A percentile compares a stretch with the other conserved stretches of the same genome.
phyloP scores from a whole-genome alignment of 176 grass and related monocot genomes.

The Ananas comosus region DNA sequence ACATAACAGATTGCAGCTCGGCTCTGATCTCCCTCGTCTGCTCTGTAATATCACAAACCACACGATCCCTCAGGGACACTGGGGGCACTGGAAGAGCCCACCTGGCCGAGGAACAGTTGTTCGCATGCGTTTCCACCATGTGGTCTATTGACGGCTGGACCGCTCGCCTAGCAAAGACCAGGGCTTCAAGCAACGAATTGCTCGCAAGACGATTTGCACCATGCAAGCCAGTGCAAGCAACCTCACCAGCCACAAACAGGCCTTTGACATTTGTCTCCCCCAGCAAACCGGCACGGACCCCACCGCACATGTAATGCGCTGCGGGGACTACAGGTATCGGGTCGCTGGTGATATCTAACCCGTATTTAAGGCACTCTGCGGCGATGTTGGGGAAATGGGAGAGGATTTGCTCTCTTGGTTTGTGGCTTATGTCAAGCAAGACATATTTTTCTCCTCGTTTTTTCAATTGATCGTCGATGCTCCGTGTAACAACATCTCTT shows the following conservation, averaged over 20 bases:
- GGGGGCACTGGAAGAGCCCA: slow-evolving; percentile 58
- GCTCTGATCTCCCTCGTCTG: slow-evolving; percentile 52
- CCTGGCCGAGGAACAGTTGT: slow-evolving; percentile 21
- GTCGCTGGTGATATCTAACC: slow-evolving; percentile 65
- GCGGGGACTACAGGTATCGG: slow-evolving; percentile 77
- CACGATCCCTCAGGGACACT: slow-evolving; percentile 25
- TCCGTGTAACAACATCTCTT: slow-evolving; percentile 79
- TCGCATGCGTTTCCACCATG: slow-evolving; percentile 37
- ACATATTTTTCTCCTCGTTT: slow-evolving; percentile 74
- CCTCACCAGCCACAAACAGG: slow-evolving; percentile 79
- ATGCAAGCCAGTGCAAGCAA: slow-evolving; percentile 90
- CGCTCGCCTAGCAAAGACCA: slow-evolving; percentile 77
- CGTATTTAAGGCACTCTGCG: slow-evolving; percentile 56
- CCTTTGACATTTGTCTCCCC: slow-evolving; percentile 90
- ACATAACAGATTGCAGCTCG: slow-evolving; percentile 84
- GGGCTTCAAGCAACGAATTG: slow-evolving; percentile 91
- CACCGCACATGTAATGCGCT: slow-evolving; percentile 97
- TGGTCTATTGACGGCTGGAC: slow-evolving; percentile 79
- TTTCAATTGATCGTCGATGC: slow-evolving; percentile 95
- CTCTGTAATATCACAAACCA: slow-evolving; percentile 39
- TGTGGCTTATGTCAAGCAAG: slow-evolving; percentile 86
- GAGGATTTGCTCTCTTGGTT: slow-evolving; percentile 59
- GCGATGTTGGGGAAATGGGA: slow-evolving; percentile 89
- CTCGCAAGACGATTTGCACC: slow-evolving; percentile 93
- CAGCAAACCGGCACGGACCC: slow-evolving; percentile 75